Percentiles rank a stretch among this genome's conserved stretches.
phyloP scores from a whole-genome alignment of 2,329 filamentous ascomycete genomes.

The Emergomyces orientalis region DNA sequence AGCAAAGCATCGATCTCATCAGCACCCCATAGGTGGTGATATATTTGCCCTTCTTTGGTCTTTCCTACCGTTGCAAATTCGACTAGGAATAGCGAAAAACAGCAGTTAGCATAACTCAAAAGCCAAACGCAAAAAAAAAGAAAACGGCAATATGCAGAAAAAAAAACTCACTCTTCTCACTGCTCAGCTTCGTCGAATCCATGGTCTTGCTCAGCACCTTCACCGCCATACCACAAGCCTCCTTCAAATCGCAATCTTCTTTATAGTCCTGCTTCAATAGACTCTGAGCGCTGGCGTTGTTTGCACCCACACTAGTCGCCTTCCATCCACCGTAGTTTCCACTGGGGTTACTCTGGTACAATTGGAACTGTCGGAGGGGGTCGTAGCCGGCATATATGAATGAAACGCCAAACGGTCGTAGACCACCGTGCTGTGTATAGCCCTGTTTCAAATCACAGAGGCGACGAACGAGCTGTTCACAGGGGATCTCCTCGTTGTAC shows the following conservation, averaged over 20 bases:
- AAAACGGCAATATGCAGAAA: not conserved
- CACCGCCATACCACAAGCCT: slow-evolving; percentile 93
- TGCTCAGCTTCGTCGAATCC: slow-evolving; percentile 98
- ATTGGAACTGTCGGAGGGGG: slow-evolving; percentile 89
- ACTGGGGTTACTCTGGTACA: slow-evolving; percentile 97
- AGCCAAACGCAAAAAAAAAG: not conserved
- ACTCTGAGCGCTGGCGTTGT: slow-evolving; percentile 95
- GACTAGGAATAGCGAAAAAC: slow-evolving; percentile 45
- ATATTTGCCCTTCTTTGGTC: slow-evolving; percentile 91
- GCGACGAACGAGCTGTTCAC: slow-evolving; percentile 92
- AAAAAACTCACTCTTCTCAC: slow-evolving; percentile 79
- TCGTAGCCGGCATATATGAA: slow-evolving; percentile 99
- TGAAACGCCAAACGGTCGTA: slow-evolving; percentile 93
- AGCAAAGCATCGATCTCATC: slow-evolving; percentile 92
- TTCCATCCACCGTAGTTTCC: slow-evolving; percentile 99
- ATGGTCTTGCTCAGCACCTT: slow-evolving; percentile 99
- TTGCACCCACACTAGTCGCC: slow-evolving; percentile 92
- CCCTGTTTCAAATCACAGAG: slow-evolving; percentile 98
- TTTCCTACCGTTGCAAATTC: slow-evolving; percentile 97
- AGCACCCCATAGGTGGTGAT: slow-evolving; percentile 93
- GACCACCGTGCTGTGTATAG: slow-evolving; percentile 97
- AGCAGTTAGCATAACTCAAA: not conserved
- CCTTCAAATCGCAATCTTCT: slow-evolving; percentile 91
- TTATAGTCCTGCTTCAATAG: slow-evolving; percentile 99
- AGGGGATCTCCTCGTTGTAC: slow-evolving; percentile 99